Conservation (phyloP, 148 eudicot genomes). For the Silene latifolia region DNA sequence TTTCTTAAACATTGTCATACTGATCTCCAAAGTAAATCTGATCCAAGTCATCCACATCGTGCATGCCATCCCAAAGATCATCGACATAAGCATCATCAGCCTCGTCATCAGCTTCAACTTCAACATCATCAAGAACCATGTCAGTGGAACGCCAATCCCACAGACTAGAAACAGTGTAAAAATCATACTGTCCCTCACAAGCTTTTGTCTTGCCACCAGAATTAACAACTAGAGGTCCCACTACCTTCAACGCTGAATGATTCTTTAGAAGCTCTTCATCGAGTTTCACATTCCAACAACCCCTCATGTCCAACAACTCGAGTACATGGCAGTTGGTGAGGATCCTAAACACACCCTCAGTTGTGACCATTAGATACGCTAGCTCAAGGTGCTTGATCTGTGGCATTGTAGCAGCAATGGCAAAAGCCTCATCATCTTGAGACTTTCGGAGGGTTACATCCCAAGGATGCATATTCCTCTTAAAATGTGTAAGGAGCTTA, state of each 20-base stretch:
- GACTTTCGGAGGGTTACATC: constrained; percentile 42
- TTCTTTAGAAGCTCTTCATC: constrained; percentile 43
- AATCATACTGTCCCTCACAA: constrained; percentile 23
- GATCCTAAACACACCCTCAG: constrained; percentile 37
- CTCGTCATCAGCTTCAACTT: constrained; percentile 26
- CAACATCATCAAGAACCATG: constrained; percentile 25
- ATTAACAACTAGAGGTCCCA: constrained; percentile 57
- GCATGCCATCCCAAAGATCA: constrained; percentile 37
- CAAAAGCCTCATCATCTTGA: constrained; percentile 69
- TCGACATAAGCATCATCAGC: constrained; percentile 20
- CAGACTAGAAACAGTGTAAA: constrained; percentile 34
- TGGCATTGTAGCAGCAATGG: constrained; percentile 71
- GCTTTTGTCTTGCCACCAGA: constrained; percentile 24
- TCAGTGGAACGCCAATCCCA: constrained; percentile 39
- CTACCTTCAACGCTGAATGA: constrained; percentile 42
- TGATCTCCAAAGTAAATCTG: constrained; percentile 36
- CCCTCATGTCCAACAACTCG: constrained; percentile 59
- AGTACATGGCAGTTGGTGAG: constrained; percentile 40
- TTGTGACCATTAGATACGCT: constrained; percentile 53
- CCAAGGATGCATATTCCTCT: constrained; percentile 61
- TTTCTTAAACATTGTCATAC: background rate
- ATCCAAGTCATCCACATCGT: constrained; percentile 38
- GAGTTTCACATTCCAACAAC: constrained; percentile 72
- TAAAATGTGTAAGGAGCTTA: constrained; percentile 40
- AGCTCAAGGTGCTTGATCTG: constrained; percentile 72